Base-by-base conservation (phyloP, 257 asterid species). In the Nicotiana obtusifolia region DNA sequence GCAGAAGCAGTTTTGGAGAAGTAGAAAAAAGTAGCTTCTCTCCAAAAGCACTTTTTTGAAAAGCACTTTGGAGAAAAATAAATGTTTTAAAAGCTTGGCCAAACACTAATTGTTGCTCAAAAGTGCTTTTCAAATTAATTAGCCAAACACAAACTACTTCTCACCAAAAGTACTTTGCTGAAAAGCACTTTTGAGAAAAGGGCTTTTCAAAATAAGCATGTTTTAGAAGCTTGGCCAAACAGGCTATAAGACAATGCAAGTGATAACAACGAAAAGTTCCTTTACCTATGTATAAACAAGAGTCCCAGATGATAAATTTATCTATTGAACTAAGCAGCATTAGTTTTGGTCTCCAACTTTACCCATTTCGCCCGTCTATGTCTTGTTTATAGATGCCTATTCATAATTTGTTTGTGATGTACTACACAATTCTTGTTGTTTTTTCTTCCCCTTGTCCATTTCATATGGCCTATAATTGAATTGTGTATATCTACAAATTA, bases 401-500 rank as follows among this genome's bases (percentile, higher is more conserved):
- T 13, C 30, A 71, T 44, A 22, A 71, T 14, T 22, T 22, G n/a
- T 22, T 73, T 47, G 37, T 13, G 61, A 73, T 73, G 31, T 75
- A 47, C 41, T 75, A 4, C 44, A 16, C 2, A 7, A 2, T 73
- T 24, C 9, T 19, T 26, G 3, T 24, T 49, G 49, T 75, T 73
- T 10, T 47, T 1, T 33, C 60, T 71, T 75, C 20, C 62, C 44
- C 7, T 16, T 22, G 62, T 75, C 79, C 79, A 24, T 24, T 75
- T 75, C 79, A 24, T 24, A 75, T 49, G 62, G 61, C 79, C 62
- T 24, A 49, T 60, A 60, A 75, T 24, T 75, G 61, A 73, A 75
- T 47, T 75, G 17, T 7, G 62, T 14, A 47, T 75, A 24, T 75
- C 79, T 49, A 49, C 61, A 75, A 71, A 75, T 75, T 8, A 62